Base-by-base conservation (phyloP, 2,329 filamentous ascomycete species). In the Penicillium sp. region DNA sequence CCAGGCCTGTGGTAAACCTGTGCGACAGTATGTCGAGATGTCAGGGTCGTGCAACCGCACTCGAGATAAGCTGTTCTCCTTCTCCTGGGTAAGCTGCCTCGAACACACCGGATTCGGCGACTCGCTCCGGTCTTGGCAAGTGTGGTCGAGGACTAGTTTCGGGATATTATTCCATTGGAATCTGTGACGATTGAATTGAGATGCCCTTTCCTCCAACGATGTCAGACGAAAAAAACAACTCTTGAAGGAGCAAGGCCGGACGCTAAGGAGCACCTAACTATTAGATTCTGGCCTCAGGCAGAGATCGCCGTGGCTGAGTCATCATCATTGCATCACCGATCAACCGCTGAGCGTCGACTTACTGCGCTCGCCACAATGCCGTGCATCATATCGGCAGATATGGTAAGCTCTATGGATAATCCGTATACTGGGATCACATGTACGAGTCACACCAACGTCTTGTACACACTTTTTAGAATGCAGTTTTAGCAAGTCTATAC, bases 101-200 rank as follows among this genome's bases (percentile, higher is more conserved):
- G 42, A 57, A 48, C 31, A 47, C 38, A 51, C 48, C 57, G 53
- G 47, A 53, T 55, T 52, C 46, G 49, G 48, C 39, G 53, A 51
- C 30, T 46, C 45, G 36, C 36, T 50, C 41, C 24, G 46, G 50
- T 35, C 35, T 56, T 51, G 51, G 47, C 47, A 16, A 41, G 30
- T n/a, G 31, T 16, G 11, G 24, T 25, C 22, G 9, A 24, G 18
- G 31, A 24, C 27, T 40, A 43, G n/a, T 20, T 20, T 44, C 31
- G 25, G 24, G 13, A 18, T 36, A 38, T 44, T 48, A 49, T 43
- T 38, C 38, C 47, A 55, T 53, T 25, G 33, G 36, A 45, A 35
- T 22, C 16, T 39, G 22, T 16, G 24, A 16, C 28, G 5, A 40
- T 22, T 14, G 42, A 6, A 16, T 48, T 44, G 41, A 24, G 18